Conservation (phyloP, 257 asterid genomes). For the Craterostigma plantagineum region DNA sequence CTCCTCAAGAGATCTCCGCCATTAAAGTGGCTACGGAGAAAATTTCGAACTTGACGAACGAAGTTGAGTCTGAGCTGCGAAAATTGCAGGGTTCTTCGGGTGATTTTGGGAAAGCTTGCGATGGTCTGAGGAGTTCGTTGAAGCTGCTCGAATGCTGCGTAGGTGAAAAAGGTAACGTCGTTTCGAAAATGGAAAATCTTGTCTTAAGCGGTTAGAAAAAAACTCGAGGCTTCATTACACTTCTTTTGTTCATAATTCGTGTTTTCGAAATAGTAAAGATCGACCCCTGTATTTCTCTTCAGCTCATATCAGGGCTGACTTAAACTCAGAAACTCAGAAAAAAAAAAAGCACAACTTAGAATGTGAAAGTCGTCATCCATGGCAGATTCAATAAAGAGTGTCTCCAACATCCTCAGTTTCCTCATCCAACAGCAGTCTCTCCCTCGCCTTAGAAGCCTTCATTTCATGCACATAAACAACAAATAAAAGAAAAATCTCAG, state of each 20-base stretch:
- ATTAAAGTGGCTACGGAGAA: slow-evolving; percentile 37
- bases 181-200: slow-evolving; percentile 36
- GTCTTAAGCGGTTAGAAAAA: slow-evolving; percentile 15
- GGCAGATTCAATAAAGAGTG: too few species aligned
- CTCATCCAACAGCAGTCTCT: slow-evolving; percentile 24
- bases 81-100: slow-evolving; percentile 34
- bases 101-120: slow-evolving; percentile 40
- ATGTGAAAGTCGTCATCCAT: too few species aligned
- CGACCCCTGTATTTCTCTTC: too few species aligned
- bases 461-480: too few species aligned
- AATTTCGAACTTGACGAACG: slow-evolving; percentile 19
- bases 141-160: slow-evolving; percentile 30
- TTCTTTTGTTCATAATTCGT: too few species aligned
- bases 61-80: slow-evolving; percentile 27
- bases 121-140: slow-evolving; percentile 30
- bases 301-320: too few species aligned
- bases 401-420: not conserved
- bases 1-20: slow-evolving; percentile 65
- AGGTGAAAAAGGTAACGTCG: slow-evolving; percentile 17
- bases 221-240: not conserved
- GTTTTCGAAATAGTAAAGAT: too few species aligned
- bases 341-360: too few species aligned
- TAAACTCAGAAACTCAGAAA: too few species aligned
- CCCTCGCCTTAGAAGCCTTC: slow-evolving; percentile 39
- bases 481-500: not conserved